phyloP scores from a whole-genome alignment of 1,139 yeast genomes.

The Yamadazyma dendronema region DNA sequence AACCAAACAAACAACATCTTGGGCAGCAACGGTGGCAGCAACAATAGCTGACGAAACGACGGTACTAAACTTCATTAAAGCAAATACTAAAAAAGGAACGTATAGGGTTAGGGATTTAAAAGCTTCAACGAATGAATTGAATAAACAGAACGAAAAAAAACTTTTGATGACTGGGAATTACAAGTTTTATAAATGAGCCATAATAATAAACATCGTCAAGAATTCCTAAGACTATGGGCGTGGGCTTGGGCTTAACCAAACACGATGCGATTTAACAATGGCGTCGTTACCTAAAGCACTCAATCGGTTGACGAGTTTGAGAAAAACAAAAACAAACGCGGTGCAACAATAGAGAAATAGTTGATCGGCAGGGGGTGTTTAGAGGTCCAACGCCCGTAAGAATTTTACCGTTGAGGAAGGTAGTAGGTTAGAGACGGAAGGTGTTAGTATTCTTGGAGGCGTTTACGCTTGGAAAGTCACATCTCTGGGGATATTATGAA shows the following conservation, averaged over 20 bases:
- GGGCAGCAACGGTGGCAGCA: slow-evolving; percentile 13
- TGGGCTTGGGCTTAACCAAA: slow-evolving; percentile 3
- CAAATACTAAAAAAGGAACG: slow-evolving; percentile 7
- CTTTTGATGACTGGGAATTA: too few species aligned
- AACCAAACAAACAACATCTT: slow-evolving; percentile 36
- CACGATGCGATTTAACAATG: slow-evolving; percentile 2
- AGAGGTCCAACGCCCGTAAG: not conserved
- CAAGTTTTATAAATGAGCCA: slow-evolving; percentile 1
- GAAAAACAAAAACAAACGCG: slow-evolving; percentile 3
- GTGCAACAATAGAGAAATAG: not conserved
- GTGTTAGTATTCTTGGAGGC: not conserved
- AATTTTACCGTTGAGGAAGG: not conserved
- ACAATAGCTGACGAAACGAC: slow-evolving; percentile 16
- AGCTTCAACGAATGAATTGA: slow-evolving; percentile 6
- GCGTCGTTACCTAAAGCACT: slow-evolving; percentile 1
- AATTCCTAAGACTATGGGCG: not conserved
- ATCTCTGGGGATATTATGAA: too few species aligned
- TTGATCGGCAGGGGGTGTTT: slow-evolving; percentile 1
- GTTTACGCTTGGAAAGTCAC: not conserved
- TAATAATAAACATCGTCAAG: slow-evolving; percentile 7
- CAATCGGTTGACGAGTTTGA: not conserved
- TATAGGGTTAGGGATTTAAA: slow-evolving; percentile 6
- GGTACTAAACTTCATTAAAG: slow-evolving; percentile 14
- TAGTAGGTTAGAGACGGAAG: not conserved
- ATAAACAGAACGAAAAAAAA: not conserved